phyloP scores from a whole-genome alignment of 192 early-diverging fungal genomes.

The Umbelopsis isabellina region DNA sequence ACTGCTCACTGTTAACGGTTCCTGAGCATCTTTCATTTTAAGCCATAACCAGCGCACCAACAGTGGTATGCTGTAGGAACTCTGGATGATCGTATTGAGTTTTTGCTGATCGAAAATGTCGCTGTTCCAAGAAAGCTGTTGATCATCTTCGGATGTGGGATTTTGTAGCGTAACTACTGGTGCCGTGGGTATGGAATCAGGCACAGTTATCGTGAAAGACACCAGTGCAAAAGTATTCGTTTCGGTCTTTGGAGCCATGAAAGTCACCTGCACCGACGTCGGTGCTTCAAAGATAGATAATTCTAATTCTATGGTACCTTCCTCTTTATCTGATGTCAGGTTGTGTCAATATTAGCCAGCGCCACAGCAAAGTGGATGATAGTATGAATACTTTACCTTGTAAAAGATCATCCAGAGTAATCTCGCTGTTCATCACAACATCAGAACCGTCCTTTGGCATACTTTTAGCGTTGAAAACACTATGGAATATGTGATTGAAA shows the following conservation, averaged over 20 bases:
- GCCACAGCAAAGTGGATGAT: background rate
- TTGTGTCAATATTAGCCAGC: background rate
- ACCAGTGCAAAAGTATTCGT: slow-evolving; percentile 21
- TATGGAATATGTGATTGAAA: slow-evolving; percentile 36
- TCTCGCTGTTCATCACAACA: background rate
- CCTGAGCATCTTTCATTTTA: background rate
- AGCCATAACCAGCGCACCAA: slow-evolving; percentile 28
- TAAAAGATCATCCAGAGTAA: slow-evolving; percentile 31
- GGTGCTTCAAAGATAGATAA: slow-evolving; percentile 27
- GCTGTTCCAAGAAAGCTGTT: slow-evolving; percentile 22
- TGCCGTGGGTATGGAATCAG: slow-evolving; percentile 12
- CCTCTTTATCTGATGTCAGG: background rate
- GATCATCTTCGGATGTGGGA: background rate
- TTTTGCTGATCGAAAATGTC: slow-evolving; percentile 33
- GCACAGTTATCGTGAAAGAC: slow-evolving; percentile 26
- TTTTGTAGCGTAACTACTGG: slow-evolving; percentile 27
- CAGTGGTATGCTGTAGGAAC: slow-evolving; percentile 19
- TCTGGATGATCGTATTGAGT: slow-evolving; percentile 28
- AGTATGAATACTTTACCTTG: slow-evolving; percentile 17
- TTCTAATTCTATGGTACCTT: slow-evolving; percentile 27
- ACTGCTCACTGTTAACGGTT: background rate
- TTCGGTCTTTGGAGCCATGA: slow-evolving; percentile 19
- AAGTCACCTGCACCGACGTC: slow-evolving; percentile 25
- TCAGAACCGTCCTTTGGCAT: background rate
- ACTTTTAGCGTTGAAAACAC: slow-evolving; percentile 28